These are phyloP conservation scores for Harrya chromipes DNA, from an alignment of 768 basidiomycete genomes.

Conservation along the genomic window DNA sequence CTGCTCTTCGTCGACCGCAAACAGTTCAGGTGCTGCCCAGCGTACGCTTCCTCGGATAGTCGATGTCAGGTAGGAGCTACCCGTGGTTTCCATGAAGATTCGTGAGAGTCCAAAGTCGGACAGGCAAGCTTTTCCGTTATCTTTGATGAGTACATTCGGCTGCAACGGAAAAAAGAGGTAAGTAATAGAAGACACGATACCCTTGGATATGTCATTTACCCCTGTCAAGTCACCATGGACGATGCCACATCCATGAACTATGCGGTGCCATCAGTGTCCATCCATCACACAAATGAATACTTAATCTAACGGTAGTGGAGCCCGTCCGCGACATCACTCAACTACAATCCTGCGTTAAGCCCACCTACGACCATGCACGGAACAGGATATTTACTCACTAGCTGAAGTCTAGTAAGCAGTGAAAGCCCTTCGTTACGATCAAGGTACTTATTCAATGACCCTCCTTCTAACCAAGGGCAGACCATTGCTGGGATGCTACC, in stretches of 20 bases:
- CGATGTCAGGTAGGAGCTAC: conserved; percentile 25
- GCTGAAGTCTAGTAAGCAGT: neutral
- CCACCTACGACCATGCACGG: neutral
- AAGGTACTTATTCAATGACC: conserved; percentile 25
- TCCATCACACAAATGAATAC: neutral
- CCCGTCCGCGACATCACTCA: conserved; percentile 20
- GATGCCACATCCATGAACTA: conserved; percentile 26
- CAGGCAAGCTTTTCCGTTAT: conserved; percentile 29
- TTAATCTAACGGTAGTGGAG: conserved; percentile 20
- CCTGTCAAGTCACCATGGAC: conserved; percentile 48
- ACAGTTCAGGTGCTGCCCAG: conserved; percentile 46
- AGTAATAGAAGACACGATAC: neutral
- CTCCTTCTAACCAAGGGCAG: conserved; percentile 34
- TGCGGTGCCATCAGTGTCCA: neutral
- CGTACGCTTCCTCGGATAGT: conserved; percentile 44
- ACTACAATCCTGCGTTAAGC: conserved; percentile 6
- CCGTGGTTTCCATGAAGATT: conserved; percentile 24
- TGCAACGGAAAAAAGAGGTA: conserved; percentile 5
- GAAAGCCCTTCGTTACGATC: conserved; percentile 9
- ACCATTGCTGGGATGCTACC: conserved; percentile 33
- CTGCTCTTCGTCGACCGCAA: conserved; percentile 26
- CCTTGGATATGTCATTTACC: conserved; percentile 19
- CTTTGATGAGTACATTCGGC: conserved; percentile 37
- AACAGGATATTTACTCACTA: conserved; percentile 15
- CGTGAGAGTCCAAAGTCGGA: conserved; percentile 38